Base-by-base conservation (phyloP, 164 flowering plant species). In the Tetracentron sinense region DNA sequence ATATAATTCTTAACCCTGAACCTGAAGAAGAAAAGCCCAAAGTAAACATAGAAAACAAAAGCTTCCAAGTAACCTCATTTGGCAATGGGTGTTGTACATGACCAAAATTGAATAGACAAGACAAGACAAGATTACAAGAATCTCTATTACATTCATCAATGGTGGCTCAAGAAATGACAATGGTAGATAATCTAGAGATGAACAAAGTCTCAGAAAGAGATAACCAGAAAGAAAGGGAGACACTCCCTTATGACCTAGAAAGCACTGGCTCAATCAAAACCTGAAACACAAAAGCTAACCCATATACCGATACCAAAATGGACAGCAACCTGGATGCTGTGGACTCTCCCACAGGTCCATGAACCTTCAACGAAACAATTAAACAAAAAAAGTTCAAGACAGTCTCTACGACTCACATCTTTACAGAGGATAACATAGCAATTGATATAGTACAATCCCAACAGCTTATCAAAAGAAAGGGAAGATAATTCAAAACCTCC, bases 351-450 rank as follows among this genome's bases (percentile, higher is more conserved):
- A 17, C 56, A 15, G 19, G 50, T 49, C 59, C 48, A 2, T 65
- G 60, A 30, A 33, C 54, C 61, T 65, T 49, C 33, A 35, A 28
- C 19, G n/a, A 53, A 67, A 28, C 54, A 52, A 42, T 53, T 28
- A 64, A 55, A 60, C 52, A 49, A 30, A 61, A n/a, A 33, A 65
- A 38, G 48, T 48, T 51, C 52, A 42, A 35, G 42, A 56, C 23
- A 58, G n/a, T 64, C 21, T 17, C 59, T 57, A 65, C 62, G 30
- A 25, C 42, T 68, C 69, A 49, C 0, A 69, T 38, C 64, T 66
- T 55, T 70, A 74, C 77, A 70, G 63, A 49, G 22, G 8, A 44
- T 56, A 53, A 62, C 55, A 51, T 63, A 51, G 22, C 50, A 54
- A 21, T 19, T 30, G 11, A 29, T 42, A 20, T 22, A 25, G 46